A percentile compares a stretch with the other conserved stretches of the same genome.
These are phyloP conservation scores for Mortierella sp. DNA, from an alignment of 371 early-diverging fungal genomes.

Conservation along the genomic window DNA sequence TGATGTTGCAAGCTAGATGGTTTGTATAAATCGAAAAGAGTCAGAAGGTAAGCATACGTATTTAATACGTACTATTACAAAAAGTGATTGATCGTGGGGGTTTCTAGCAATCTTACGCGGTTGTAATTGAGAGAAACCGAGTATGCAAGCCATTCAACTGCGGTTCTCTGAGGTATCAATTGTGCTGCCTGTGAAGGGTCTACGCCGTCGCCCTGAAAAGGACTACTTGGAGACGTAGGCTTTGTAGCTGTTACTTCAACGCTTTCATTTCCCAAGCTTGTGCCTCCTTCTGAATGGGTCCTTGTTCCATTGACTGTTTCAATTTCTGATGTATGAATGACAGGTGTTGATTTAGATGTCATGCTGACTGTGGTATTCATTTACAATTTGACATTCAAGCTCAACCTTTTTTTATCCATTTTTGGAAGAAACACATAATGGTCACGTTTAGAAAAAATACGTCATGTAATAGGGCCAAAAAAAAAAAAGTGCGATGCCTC, in stretches of 20 bases:
- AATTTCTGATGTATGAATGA: not conserved
- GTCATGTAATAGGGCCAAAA: no score
- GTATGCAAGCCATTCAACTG: constrained; percentile 35
- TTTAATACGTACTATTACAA: not conserved
- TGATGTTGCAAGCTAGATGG: constrained; percentile 40
- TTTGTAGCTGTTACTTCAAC: not conserved
- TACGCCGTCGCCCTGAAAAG: constrained; percentile 31
- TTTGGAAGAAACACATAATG: not conserved
- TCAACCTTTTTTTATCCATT: not conserved
- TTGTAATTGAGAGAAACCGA: constrained; percentile 52
- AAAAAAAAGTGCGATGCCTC: no score
- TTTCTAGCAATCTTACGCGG: constrained; percentile 16
- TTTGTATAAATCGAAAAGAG: not conserved
- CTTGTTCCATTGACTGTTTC: not conserved
- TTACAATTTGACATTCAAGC: no score
- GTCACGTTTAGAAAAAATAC: not conserved
- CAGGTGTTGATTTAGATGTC: not conserved
- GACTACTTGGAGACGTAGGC: not conserved
- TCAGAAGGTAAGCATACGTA: not conserved
- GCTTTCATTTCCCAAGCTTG: not conserved
- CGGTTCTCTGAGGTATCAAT: constrained; percentile 17
- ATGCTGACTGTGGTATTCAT: no score
- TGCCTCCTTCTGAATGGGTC: not conserved
- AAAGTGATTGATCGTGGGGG: not conserved
- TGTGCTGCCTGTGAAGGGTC: constrained; percentile 12